Evolutionary conservation across 306 rosid genomes (phyloP), one percentile per base, ranked within the genome.

Genomic region (Quercus wislizeni): DNA sequence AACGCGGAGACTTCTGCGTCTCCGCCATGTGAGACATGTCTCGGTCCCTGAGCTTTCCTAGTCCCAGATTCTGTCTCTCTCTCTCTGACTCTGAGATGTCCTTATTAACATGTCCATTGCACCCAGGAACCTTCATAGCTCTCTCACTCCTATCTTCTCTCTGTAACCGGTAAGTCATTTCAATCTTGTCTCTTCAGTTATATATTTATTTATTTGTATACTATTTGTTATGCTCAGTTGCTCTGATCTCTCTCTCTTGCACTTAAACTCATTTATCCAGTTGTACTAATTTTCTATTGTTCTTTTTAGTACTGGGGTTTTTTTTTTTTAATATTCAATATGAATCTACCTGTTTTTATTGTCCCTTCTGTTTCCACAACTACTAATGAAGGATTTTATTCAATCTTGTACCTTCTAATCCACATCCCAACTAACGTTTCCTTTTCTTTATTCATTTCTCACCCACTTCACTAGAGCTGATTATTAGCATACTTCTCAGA

Each of bases 11-110:
- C 17, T 85, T 85, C 68, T 76, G 71, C 89, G 95, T 78, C 51
- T 69, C 69, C 69, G 84, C 96, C 99, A 92, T 93, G 99, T 92
- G 99, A 91, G 79, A 71, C 54, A 64, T 85, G 90, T 75, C 95
- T 94, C 89, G 99, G 80, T 85, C 77, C 41, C 84, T 75, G 93
- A 84, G 93, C 97, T 88, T 88, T 86, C 86, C 78, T 49, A 78
- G 65, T 82, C 81, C 58, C 52, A 23, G 28, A 74, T 56, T 76
- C 74, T 25, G 46, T 65, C 69, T 69, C 72, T 27, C 69, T 38
- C 30, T 31, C 21, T 75, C 33, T 74, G 76, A 69, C 76, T 71
- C 31, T 35, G 77, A 74, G 74, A 71, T 73, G 61, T 31, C 77
- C 15, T 63, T 80, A 69, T 64, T 67, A 82, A 71, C 84, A 67